Percentiles rank a stretch among this genome's conserved stretches.
Conservation (phyloP, 164 flowering plant species). For the Dillenia turbinata region DNA sequence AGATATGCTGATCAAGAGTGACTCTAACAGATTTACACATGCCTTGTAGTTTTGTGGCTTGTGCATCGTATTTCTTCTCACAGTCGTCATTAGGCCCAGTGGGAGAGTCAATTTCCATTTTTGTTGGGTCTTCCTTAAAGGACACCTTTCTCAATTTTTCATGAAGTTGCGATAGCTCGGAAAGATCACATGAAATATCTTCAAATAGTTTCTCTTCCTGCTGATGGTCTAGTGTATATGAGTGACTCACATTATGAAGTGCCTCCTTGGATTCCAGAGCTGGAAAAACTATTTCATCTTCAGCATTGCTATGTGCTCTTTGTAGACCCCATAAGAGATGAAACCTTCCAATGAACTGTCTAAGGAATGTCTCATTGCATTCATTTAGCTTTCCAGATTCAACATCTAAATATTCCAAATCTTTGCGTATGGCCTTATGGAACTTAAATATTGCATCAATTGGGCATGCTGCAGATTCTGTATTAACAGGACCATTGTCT, state of each 20-base stretch:
- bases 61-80: conserved; percentile 50
- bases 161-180: conserved; percentile 58
- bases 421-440: conserved; percentile 91
- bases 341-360: conserved; percentile 88
- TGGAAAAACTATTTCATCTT: conserved; percentile 96
- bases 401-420: conserved; percentile 86
- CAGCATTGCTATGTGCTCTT: conserved; percentile 95
- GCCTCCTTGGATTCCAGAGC: conserved; percentile 90
- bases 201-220: conserved; percentile 86
- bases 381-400: conserved; percentile 85
- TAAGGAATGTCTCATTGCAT: conserved; percentile 57
- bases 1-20: conserved; percentile 79
- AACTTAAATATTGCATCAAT: conserved; percentile 88
- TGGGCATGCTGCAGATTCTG: conserved; percentile 50
- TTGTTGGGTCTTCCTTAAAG: conserved; percentile 13
- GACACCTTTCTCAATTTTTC: conserved; percentile 29
- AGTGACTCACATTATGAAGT: conserved; percentile 93
- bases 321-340: conserved; percentile 84
- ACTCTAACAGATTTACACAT: conserved; percentile 97
- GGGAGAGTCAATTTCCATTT: conserved; percentile 11
- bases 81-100: conserved; percentile 10
- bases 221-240: conserved; percentile 89
- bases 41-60: conserved; percentile 84
- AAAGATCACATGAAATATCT: conserved; percentile 70
- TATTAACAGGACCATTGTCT: conserved; percentile 38